Evolutionary conservation across 371 early-diverging fungal genomes (phyloP).

Genomic region (Apophysomyces variabilis): DNA sequence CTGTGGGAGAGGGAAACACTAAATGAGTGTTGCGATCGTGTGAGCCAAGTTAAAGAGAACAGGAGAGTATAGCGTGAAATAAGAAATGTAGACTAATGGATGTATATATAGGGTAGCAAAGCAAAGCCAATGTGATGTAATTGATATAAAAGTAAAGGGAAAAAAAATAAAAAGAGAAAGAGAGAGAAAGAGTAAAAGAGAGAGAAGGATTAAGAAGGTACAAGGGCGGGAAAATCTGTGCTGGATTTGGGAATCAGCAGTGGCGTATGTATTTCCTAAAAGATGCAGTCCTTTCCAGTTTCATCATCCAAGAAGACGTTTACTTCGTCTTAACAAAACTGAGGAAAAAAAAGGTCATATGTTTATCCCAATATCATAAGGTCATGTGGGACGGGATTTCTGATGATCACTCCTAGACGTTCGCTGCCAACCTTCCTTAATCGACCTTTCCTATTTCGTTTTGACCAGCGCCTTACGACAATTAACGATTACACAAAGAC

Average conservation of each 20-base stretch:
- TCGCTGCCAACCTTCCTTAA: constrained; percentile 6
- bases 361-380: constrained; percentile 1
- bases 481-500: constrained; percentile 1
- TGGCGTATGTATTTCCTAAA: background rate
- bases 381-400: constrained; percentile 7
- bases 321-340: background rate
- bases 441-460: constrained; percentile 9
- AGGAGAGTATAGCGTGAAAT: constrained; percentile 12
- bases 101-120: background rate
- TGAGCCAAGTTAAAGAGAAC: background rate
- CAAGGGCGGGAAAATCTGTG: constrained; percentile 11
- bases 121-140: constrained; percentile 5
- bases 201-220: constrained; percentile 10
- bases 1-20: background rate
- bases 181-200: background rate
- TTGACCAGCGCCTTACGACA: background rate
- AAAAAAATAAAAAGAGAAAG: constrained; percentile 7
- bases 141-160: background rate
- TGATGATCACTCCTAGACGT: background rate
- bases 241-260: constrained; percentile 12
- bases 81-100: background rate
- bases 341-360: background rate
- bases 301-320: constrained; percentile 8
- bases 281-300: constrained; percentile 7
- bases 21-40: constrained; percentile 7